Conservation (phyloP, 148 eudicot genomes). For the Rhododendron henanense region DNA sequence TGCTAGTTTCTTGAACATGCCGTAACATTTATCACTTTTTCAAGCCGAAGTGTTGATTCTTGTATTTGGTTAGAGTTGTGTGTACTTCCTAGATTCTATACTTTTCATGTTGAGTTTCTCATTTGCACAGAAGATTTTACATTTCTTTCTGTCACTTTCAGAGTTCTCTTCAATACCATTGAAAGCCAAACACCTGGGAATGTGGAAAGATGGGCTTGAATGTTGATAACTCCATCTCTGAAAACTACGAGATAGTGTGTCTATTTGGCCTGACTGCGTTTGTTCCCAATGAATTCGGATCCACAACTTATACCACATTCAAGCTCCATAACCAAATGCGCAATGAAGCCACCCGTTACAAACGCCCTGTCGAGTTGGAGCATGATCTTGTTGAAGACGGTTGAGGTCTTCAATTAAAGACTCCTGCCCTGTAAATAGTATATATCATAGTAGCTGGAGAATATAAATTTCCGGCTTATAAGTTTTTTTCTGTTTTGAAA, state of each 20-base stretch:
- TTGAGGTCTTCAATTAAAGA: constrained; percentile 18
- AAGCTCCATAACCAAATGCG: constrained; percentile 17
- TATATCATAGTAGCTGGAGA: constrained; percentile 9
- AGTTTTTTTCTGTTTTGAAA: constrained; percentile 8
- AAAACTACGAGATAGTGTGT: constrained; percentile 7
- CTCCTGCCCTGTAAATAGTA: constrained; percentile 16
- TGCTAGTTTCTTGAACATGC: background rate
- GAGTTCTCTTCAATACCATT: background rate
- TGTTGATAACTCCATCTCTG: constrained; percentile 32
- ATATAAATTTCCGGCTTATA: constrained; percentile 1
- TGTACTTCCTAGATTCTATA: background rate
- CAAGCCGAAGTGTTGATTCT: background rate
- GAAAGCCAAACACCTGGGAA: constrained; percentile 36
- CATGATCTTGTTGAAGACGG: constrained; percentile 52
- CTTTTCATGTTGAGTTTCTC: background rate
- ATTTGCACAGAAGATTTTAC: background rate
- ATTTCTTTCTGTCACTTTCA: constrained; percentile 7
- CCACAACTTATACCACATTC: constrained; percentile 17
- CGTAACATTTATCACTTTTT: background rate
- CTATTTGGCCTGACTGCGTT: constrained; percentile 14
- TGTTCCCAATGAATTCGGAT: constrained; percentile 27
- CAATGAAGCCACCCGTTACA: constrained; percentile 21
- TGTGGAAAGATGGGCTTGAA: constrained; percentile 62
- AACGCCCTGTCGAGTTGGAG: constrained; percentile 28
- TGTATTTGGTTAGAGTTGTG: background rate